Conservation (phyloP, 495 filamentous ascomycete species). For the Poronia punctata region DNA sequence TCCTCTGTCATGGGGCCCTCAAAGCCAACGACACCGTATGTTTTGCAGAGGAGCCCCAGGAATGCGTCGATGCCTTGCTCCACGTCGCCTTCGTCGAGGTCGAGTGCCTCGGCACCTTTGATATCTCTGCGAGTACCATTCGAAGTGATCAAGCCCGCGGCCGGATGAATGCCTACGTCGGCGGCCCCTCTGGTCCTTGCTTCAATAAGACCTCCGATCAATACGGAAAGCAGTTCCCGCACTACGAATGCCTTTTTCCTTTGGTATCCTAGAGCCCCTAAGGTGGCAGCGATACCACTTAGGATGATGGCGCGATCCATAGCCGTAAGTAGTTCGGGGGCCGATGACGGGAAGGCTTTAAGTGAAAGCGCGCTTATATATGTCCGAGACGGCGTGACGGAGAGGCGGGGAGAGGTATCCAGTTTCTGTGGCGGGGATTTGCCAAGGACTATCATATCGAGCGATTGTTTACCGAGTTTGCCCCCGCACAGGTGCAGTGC, state of each 20-base stretch:
- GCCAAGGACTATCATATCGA: conserved; percentile 58
- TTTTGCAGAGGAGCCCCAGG: conserved; percentile 39
- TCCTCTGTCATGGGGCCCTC: conserved; percentile 13
- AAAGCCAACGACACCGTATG: conserved; percentile 43
- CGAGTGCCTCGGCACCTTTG: conserved; percentile 56
- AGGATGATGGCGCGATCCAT: conserved; percentile 71
- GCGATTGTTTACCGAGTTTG: conserved; percentile 54
- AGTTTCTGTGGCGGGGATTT: conserved; percentile 25
- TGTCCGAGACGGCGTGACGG: conserved; percentile 48
- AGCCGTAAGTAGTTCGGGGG: conserved; percentile 55
- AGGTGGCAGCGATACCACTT: conserved; percentile 76
- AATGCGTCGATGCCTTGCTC: conserved; percentile 60
- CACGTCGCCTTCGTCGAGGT: conserved; percentile 67
- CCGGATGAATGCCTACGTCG: conserved; percentile 90
- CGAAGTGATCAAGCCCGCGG: conserved; percentile 68
- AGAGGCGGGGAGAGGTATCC: conserved; percentile 37
- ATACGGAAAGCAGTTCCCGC: conserved; percentile 71
- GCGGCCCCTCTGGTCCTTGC: conserved; percentile 88
- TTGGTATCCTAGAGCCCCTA: conserved; percentile 66
- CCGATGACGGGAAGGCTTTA: conserved; percentile 60
- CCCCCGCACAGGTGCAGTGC: conserved; percentile 64
- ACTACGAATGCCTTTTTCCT: conserved; percentile 84
- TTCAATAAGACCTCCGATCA: conserved; percentile 82
- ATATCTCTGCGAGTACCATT: conserved; percentile 36
- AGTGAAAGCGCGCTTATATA: conserved; percentile 67